These are phyloP conservation scores for Coemansia sp. DNA, from an alignment of 192 early-diverging fungal genomes.

Conservation along the genomic window DNA sequence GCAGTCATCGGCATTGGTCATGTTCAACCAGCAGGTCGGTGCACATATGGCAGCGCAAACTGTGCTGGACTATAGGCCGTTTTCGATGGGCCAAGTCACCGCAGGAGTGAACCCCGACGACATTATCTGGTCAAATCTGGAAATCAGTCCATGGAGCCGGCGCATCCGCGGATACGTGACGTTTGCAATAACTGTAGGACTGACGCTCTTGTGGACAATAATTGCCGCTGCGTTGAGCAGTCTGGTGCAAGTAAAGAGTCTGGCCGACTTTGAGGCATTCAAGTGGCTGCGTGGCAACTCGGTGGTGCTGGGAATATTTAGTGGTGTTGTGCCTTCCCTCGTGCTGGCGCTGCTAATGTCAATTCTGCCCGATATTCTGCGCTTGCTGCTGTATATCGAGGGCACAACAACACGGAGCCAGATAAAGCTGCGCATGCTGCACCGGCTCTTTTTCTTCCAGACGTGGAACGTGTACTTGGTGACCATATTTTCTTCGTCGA, in stretches of 20 bases:
- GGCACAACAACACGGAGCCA: slow-evolving; percentile 60
- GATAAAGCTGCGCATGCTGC: slow-evolving; percentile 63
- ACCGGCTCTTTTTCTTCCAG: slow-evolving; percentile 78
- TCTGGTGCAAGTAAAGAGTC: slow-evolving; percentile 56
- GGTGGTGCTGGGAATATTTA: slow-evolving; percentile 55
- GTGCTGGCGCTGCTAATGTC: slow-evolving; percentile 69
- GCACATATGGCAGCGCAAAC: slow-evolving; percentile 78
- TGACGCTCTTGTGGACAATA: slow-evolving; percentile 75
- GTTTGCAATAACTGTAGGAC: slow-evolving; percentile 50
- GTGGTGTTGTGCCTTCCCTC: slow-evolving; percentile 76
- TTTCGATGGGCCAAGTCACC: slow-evolving; percentile 66
- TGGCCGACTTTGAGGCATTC: slow-evolving; percentile 59
- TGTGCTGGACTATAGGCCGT: slow-evolving; percentile 61
- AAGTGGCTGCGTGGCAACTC: slow-evolving; percentile 19
- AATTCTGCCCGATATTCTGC: slow-evolving; percentile 66
- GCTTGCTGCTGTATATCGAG: slow-evolving; percentile 60
- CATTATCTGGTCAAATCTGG: slow-evolving; percentile 81
- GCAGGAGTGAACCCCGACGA: slow-evolving; percentile 68
- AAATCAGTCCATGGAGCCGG: slow-evolving; percentile 54
- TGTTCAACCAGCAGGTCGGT: slow-evolving; percentile 72
- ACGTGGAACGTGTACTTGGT: slow-evolving; percentile 80
- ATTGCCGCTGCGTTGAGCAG: slow-evolving; percentile 63
- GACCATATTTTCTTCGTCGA: slow-evolving; percentile 68
- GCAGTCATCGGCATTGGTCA: slow-evolving; percentile 74
- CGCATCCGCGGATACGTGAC: slow-evolving; percentile 61